A percentile compares a stretch with the other conserved stretches of the same genome.
phyloP scores from a whole-genome alignment of 768 basidiomycete genomes.

The Boletus speciosus region DNA sequence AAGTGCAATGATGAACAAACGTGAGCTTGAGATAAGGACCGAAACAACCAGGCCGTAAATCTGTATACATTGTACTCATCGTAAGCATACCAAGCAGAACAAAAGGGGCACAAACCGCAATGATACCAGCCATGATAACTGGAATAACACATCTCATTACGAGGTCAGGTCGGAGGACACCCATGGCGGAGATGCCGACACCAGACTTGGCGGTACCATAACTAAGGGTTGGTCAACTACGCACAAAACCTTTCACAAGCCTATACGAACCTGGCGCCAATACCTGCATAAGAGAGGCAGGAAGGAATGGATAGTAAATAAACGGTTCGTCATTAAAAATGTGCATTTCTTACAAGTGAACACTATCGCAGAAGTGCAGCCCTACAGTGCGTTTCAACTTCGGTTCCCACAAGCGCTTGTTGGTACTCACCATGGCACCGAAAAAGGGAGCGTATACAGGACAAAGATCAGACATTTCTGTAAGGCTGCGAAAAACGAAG shows the following conservation, averaged over 20 bases:
- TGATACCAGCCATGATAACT: conserved; percentile 99
- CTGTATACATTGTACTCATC: conserved; percentile 36
- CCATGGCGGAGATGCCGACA: conserved; percentile 97
- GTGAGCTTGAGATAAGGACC: conserved; percentile 86
- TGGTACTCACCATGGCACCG: conserved; percentile 78
- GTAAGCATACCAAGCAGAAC: neutral
- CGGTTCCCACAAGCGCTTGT: neutral
- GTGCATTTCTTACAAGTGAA: conserved; percentile 78
- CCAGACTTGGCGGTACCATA: conserved; percentile 99
- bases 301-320: neutral
- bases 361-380: conserved; percentile 94
- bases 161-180: conserved; percentile 90
- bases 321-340: neutral
- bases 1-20: conserved; percentile 47
- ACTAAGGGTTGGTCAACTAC: conserved; percentile 39
- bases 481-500: conserved; percentile 4
- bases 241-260: neutral
- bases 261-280: conserved; percentile 72
- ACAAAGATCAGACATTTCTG: conserved; percentile 72
- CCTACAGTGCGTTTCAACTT: conserved; percentile 45
- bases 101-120: conserved; percentile 67
- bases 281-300: conserved; percentile 44
- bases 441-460: conserved; percentile 98
- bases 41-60: conserved; percentile 98
- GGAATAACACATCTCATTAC: conserved; percentile 99